phyloP scores from a whole-genome alignment of 2,329 filamentous ascomycete genomes.

The Capronia coronata region DNA sequence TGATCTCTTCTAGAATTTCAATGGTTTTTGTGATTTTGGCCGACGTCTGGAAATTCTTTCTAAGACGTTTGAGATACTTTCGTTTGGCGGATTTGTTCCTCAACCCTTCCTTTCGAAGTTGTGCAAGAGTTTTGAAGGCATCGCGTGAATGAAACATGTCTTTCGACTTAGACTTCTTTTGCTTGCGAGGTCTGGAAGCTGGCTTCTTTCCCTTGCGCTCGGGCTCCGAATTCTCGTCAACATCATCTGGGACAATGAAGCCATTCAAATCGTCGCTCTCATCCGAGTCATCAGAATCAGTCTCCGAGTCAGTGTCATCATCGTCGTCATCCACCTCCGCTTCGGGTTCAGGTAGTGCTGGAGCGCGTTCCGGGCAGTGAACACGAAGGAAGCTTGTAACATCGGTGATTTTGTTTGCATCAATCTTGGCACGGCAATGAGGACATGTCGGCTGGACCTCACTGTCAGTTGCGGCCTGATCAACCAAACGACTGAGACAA shows the following conservation, averaged over 20 bases:
- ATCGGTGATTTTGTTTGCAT: slow-evolving; percentile 65
- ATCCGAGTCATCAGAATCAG: slow-evolving; percentile 29
- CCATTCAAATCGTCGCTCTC: slow-evolving; percentile 45
- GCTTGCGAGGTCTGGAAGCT: background rate
- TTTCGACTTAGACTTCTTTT: slow-evolving; percentile 35
- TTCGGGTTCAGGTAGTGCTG: slow-evolving; percentile 33
- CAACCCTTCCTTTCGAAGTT: slow-evolving; percentile 61
- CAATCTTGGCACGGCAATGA: slow-evolving; percentile 62
- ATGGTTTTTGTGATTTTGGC: slow-evolving; percentile 67
- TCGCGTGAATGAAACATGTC: slow-evolving; percentile 38
- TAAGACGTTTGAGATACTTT: slow-evolving; percentile 63
- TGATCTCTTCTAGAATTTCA: slow-evolving; percentile 54
- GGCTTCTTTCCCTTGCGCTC: slow-evolving; percentile 23
- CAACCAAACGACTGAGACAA: slow-evolving; percentile 65
- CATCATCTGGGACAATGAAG: slow-evolving; percentile 49
- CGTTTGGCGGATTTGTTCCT: slow-evolving; percentile 59
- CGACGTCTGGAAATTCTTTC: slow-evolving; percentile 64
- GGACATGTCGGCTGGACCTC: slow-evolving; percentile 62
- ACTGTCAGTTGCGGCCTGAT: slow-evolving; percentile 55
- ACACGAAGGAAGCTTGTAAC: slow-evolving; percentile 67
- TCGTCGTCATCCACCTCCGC: slow-evolving; percentile 39
- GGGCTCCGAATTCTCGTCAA: slow-evolving; percentile 32
- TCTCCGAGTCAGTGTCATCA: slow-evolving; percentile 31
- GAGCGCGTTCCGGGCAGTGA: slow-evolving; percentile 53
- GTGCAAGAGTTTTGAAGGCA: slow-evolving; percentile 47